Evolutionary conservation across 768 basidiomycete species (phyloP).

Genomic region (Tricholoma sp.): DNA sequence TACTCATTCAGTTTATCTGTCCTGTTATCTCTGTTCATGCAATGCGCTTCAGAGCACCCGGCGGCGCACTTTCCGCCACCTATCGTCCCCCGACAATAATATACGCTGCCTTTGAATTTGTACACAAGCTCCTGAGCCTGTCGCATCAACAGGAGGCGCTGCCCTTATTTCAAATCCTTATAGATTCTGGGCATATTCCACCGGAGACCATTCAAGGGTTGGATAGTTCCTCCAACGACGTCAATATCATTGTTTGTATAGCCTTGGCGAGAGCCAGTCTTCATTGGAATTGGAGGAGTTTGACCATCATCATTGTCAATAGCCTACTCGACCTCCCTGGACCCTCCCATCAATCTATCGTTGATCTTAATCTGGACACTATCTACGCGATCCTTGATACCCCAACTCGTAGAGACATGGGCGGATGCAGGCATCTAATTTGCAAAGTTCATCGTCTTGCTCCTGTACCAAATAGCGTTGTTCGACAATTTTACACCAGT

Average conservation of each 20-base stretch:
- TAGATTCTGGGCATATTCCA: slow-evolving; percentile 40
- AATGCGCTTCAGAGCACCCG: slow-evolving; percentile 18
- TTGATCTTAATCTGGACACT: slow-evolving; percentile 37
- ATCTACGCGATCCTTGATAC: slow-evolving; percentile 36
- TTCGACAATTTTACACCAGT: slow-evolving; percentile 43
- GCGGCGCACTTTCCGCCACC: slow-evolving; percentile 24
- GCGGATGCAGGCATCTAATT: slow-evolving; percentile 38
- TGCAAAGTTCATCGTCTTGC: slow-evolving; percentile 28
- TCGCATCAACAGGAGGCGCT: slow-evolving; percentile 33
- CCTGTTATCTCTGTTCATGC: slow-evolving; percentile 27
- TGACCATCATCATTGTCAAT: slow-evolving; percentile 36
- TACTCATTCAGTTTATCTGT: slow-evolving; percentile 22
- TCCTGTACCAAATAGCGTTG: slow-evolving; percentile 36
- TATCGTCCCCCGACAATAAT: slow-evolving; percentile 35
- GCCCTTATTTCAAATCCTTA: slow-evolving; percentile 44
- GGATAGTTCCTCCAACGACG: slow-evolving; percentile 33
- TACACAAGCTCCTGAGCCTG: slow-evolving; percentile 36
- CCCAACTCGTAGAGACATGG: slow-evolving; percentile 31
- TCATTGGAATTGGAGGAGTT: slow-evolving; percentile 47
- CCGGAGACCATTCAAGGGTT: slow-evolving; percentile 37
- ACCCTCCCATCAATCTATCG: slow-evolving; percentile 19
- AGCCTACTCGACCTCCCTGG: slow-evolving; percentile 17
- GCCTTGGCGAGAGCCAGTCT: slow-evolving; percentile 48
- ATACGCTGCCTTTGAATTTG: slow-evolving; percentile 35
- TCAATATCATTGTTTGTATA: slow-evolving; percentile 42